These are phyloP conservation scores for Wallacemonas collosoma DNA, from an alignment of 208 protist genomes.

Conservation along the genomic window DNA sequence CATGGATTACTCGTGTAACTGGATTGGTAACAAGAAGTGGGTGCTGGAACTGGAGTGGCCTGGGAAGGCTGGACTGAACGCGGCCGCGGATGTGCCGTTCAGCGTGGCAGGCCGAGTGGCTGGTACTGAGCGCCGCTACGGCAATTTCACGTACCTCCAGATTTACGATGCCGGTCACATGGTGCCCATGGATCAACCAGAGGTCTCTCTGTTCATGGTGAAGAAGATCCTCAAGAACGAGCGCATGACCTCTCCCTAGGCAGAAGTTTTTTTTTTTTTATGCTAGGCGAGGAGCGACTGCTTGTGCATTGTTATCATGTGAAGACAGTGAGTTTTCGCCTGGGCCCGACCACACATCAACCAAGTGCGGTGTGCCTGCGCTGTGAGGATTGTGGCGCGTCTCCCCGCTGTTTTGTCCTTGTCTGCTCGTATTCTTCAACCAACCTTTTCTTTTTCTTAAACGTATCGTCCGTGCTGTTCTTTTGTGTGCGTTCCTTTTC, in stretches of 20 bases:
- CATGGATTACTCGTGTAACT: slow-evolving; percentile 94
- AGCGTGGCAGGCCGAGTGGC: slow-evolving; percentile 25
- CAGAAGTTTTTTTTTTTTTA: too few relatives aligned
- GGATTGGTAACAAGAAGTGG: slow-evolving; percentile 90
- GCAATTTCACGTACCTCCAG: slow-evolving; percentile 76
- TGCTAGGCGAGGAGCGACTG: too few relatives aligned
- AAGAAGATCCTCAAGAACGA: slow-evolving; percentile 40
- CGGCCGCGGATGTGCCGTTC: slow-evolving; percentile 36
- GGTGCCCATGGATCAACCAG: slow-evolving; percentile 89
- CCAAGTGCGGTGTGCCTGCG: too few relatives aligned
- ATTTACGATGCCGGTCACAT: slow-evolving; percentile 87
- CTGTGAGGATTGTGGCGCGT: too few relatives aligned
- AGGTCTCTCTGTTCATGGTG: slow-evolving; percentile 50
- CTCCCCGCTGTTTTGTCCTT: too few relatives aligned
- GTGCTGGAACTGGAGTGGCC: slow-evolving; percentile 69
- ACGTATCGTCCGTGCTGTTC: too few relatives aligned
- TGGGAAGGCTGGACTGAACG: slow-evolving; percentile 56
- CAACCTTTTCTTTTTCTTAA: too few relatives aligned
- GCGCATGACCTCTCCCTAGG: neutral
- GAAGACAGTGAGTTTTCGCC: too few relatives aligned
- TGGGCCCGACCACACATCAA: too few relatives aligned
- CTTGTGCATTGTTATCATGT: too few relatives aligned
- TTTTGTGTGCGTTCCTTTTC: too few relatives aligned
- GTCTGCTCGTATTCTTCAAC: too few relatives aligned
- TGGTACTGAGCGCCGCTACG: slow-evolving; percentile 30